These are phyloP conservation scores for Xylaria sp. DNA, from an alignment of 2,329 filamentous ascomycete genomes.

Conservation along the genomic window DNA sequence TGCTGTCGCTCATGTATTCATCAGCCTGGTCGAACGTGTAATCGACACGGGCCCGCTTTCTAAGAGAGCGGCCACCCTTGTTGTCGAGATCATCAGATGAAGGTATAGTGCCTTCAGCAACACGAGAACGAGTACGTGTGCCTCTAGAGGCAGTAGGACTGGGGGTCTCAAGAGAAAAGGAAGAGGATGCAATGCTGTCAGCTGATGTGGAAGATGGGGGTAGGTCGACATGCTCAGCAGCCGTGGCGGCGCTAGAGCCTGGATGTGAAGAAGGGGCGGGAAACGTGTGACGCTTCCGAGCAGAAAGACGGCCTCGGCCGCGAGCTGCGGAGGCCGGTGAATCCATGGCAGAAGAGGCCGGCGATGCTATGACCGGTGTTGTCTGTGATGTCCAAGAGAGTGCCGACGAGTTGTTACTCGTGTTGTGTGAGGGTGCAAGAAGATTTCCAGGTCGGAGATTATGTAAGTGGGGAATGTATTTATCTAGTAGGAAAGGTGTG, in stretches of 20 bases:
- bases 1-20: slow-evolving; percentile 52
- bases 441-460: slow-evolving; percentile 49
- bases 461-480: slow-evolving; percentile 50
- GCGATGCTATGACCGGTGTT: background rate
- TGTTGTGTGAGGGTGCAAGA: slow-evolving; percentile 41
- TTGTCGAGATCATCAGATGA: slow-evolving; percentile 61
- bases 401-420: slow-evolving; percentile 34
- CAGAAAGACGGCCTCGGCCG: slow-evolving; percentile 44
- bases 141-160: slow-evolving; percentile 51
- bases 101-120: slow-evolving; percentile 51
- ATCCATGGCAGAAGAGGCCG: slow-evolving; percentile 43
- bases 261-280: slow-evolving; percentile 42
- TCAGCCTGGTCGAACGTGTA: slow-evolving; percentile 67
- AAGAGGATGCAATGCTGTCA: slow-evolving; percentile 41
- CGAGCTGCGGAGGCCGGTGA: slow-evolving; percentile 43
- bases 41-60: slow-evolving; percentile 67
- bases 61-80: slow-evolving; percentile 69
- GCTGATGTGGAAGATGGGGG: slow-evolving; percentile 40
- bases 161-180: slow-evolving; percentile 46
- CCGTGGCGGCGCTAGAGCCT: slow-evolving; percentile 30
- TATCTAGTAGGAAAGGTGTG: slow-evolving; percentile 25
- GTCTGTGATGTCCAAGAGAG: slow-evolving; percentile 11
- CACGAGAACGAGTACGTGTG: slow-evolving; percentile 59
- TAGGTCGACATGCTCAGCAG: slow-evolving; percentile 29
- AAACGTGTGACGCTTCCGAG: slow-evolving; percentile 46